Base-by-base conservation (phyloP, 257 asterid species). In the Fraxinus excelsior region DNA sequence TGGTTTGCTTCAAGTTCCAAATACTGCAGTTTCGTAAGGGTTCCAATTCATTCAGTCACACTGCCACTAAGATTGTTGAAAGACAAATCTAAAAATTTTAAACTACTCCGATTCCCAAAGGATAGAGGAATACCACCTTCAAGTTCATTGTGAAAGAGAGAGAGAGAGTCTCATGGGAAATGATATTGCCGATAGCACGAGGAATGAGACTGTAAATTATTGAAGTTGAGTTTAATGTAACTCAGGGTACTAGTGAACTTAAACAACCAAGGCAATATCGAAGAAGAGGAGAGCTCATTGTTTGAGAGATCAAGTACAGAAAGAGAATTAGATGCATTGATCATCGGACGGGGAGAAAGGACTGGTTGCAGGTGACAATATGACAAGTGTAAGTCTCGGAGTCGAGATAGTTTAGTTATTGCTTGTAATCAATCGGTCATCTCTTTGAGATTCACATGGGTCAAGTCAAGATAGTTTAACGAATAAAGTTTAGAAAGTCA, bases 121-220 rank as follows among this genome's bases (percentile, higher is more conserved):
- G 58, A 77, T 14, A 34, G 44, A 11, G 77, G 67, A 71, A 82
- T 62, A 21, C 77, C 77, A 77, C 82, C 85, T 72, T 75, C 71
- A 40, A 82, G 65, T 3, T 7, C 3, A 42, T 68, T 82, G 1
- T 1, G 16, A 40, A 56, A 38, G 1, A 77, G 34, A 67, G 40
- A 14, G 10, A 40, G 58, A 38, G 3, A 64, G 62, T 56, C 31
- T 31, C 11, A 1, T 60, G 26, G 42, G 38, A 58, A n/a, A 19
- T 23, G 73, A 77, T 38, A 44, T 42, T 68, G 23, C 69, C 74
- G 32, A 81, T n/a, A n/a, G n/a, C n/a, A n/a, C n/a, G n/a, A n/a
- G n/a, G n/a, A n/a, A n/a, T n/a, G n/a, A n/a, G n/a, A n/a, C n/a
- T n/a, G n/a, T n/a, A n/a, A n/a, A n/a, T n/a, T n/a, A n/a, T 77